Conservation (phyloP, 1,284 basidiomycete genomes). For the Leucocoprinus gongylophorus region DNA sequence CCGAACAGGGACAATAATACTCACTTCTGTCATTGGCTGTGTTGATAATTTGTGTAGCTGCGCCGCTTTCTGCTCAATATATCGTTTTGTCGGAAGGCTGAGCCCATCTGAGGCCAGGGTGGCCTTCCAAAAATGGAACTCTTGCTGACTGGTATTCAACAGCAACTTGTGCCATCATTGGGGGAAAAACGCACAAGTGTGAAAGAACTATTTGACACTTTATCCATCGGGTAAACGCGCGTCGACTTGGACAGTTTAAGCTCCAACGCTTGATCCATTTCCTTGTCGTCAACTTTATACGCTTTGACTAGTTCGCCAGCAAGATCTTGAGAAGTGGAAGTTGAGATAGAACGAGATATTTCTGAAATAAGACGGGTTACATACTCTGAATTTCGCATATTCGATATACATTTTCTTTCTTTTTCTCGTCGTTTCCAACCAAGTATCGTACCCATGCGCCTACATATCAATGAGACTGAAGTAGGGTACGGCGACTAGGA, state of each 20-base stretch:
- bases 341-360: neutral
- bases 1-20: constrained; percentile 14
- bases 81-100: constrained; percentile 58
- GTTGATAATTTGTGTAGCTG: constrained; percentile 52
- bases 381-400: constrained; percentile 72
- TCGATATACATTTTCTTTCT: constrained; percentile 57
- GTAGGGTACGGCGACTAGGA: neutral
- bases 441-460: constrained; percentile 79
- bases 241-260: constrained; percentile 64
- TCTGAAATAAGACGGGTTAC: constrained; percentile 22
- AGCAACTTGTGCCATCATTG: neutral
- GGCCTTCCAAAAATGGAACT: constrained; percentile 58
- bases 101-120: constrained; percentile 49
- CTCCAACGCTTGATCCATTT: constrained; percentile 56
- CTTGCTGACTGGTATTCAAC: constrained; percentile 44
- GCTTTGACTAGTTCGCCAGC: constrained; percentile 47
- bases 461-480: constrained; percentile 24
- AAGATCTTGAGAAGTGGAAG: constrained; percentile 34
- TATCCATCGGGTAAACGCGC: constrained; percentile 65
- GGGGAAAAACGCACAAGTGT: constrained; percentile 42
- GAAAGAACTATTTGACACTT: constrained; percentile 69
- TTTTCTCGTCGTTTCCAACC: constrained; percentile 45
- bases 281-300: constrained; percentile 67
- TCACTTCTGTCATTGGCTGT: constrained; percentile 71
- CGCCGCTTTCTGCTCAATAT: constrained; percentile 56